Percentiles rank a stretch among this genome's conserved stretches.
These are phyloP conservation scores for Paspalum notatum DNA, from an alignment of 176 grass and related monocot genomes.

Conservation along the genomic window DNA sequence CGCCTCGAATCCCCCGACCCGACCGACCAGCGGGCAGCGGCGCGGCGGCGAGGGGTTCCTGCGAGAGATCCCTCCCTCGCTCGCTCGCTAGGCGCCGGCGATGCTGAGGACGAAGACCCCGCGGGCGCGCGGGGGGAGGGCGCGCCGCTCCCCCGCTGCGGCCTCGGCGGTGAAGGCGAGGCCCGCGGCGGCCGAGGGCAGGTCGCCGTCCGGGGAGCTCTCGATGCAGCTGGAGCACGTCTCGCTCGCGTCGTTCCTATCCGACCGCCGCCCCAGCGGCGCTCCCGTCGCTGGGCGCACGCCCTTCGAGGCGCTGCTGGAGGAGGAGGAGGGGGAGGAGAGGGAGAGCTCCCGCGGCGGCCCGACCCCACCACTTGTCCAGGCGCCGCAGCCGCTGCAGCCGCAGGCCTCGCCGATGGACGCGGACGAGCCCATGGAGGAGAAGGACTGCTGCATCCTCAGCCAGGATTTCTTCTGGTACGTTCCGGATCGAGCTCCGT, in stretches of 20 bases:
- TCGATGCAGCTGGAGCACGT: conserved; percentile 69
- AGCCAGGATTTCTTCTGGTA: conserved; percentile 99
- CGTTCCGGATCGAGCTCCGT: not conserved
- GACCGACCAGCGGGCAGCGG: not conserved
- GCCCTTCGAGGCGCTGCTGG: conserved; percentile 68
- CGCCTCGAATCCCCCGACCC: not conserved
- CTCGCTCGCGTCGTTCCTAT: conserved; percentile 47
- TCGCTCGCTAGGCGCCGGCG: not conserved
- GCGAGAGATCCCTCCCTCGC: not conserved
- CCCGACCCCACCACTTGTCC: not conserved
- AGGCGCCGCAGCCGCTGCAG: not conserved
- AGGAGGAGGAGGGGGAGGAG: not conserved
- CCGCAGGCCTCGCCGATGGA: conserved; percentile 21
- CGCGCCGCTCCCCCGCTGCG: conserved; percentile 2
- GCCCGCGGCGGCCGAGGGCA: conserved; percentile 12
- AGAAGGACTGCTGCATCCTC: conserved; percentile 80
- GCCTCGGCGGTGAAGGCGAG: not conserved
- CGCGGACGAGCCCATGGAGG: conserved; percentile 57
- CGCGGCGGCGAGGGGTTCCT: not conserved
- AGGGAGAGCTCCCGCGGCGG: not conserved
- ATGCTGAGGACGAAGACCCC: conserved; percentile 62
- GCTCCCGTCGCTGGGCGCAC: not conserved
- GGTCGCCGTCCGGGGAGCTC: conserved; percentile 59
- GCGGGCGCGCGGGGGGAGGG: conserved; percentile 33
- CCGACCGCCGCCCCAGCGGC: conserved; percentile 1